phyloP scores from a whole-genome alignment of 169 alveolate species.

The Cryptosporidium meleagridis region DNA sequence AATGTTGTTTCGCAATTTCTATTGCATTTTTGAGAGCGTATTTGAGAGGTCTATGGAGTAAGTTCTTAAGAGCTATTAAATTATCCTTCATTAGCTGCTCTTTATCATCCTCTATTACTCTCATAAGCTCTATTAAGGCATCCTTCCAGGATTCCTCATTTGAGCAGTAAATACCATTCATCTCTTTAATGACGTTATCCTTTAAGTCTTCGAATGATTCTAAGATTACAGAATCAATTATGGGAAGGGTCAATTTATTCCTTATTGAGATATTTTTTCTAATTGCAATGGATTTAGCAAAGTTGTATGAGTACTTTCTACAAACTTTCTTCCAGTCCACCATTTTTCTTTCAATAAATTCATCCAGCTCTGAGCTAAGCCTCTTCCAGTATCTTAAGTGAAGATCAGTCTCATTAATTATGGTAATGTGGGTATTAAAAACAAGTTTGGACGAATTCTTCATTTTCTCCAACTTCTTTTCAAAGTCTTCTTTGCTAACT shows the following conservation, averaged over 20 bases:
- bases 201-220: background rate
- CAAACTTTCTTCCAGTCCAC: slow-evolving; percentile 17
- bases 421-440: slow-evolving; percentile 8
- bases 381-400: background rate
- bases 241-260: slow-evolving; percentile 39
- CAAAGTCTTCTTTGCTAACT: slow-evolving; percentile 21
- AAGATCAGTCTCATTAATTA: slow-evolving; percentile 11
- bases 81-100: slow-evolving; percentile 62
- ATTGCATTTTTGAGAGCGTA: slow-evolving; percentile 21
- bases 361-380: slow-evolving; percentile 15
- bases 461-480: slow-evolving; percentile 21
- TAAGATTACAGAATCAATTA: slow-evolving; percentile 23
- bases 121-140: slow-evolving; percentile 27
- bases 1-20: background rate
- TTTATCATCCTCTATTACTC: slow-evolving; percentile 49
- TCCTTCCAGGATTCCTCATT: slow-evolving; percentile 49
- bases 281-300: slow-evolving; percentile 35
- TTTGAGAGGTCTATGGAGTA: slow-evolving; percentile 55
- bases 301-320: slow-evolving; percentile 13
- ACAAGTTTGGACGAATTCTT: background rate
- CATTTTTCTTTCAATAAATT: background rate
- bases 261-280: slow-evolving; percentile 52
- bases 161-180: slow-evolving; percentile 46
- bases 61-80: slow-evolving; percentile 40
- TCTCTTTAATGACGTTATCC: slow-evolving; percentile 15